These are phyloP conservation scores for Microcyclospora pomicola DNA, from an alignment of 2,329 filamentous ascomycete species.

Conservation along the genomic window DNA sequence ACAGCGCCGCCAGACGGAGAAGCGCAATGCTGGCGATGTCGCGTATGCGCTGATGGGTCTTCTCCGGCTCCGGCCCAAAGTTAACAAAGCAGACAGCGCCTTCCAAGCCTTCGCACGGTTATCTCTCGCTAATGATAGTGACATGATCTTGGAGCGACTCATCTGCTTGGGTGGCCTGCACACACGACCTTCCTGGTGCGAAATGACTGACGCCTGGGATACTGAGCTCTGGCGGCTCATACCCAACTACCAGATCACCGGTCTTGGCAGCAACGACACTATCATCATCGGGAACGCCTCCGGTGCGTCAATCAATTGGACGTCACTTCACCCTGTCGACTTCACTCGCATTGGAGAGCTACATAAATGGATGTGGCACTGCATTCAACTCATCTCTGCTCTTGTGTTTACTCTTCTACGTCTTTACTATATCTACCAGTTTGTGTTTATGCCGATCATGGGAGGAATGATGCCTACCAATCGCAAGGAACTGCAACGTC, in stretches of 20 bases:
- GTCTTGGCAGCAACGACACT: constrained; percentile 29
- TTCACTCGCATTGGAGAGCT: too few relatives aligned
- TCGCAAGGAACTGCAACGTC: too few relatives aligned
- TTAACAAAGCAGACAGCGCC: constrained; percentile 26
- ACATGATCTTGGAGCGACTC: constrained; percentile 32
- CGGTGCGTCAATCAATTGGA: too few relatives aligned
- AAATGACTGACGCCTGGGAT: constrained; percentile 28
- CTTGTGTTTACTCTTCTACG: too few relatives aligned
- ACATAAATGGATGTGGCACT: too few relatives aligned
- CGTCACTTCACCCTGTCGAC: too few relatives aligned
- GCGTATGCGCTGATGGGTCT: constrained; percentile 37
- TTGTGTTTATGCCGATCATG: too few relatives aligned
- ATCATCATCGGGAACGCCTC: constrained; percentile 17
- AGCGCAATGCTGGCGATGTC: constrained; percentile 28
- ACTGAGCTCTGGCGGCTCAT: constrained; percentile 34
- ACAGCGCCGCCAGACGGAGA: constrained; percentile 23
- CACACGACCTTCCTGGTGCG: constrained; percentile 26
- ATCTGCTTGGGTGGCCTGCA: constrained; percentile 29
- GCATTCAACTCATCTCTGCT: too few relatives aligned
- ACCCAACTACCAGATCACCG: constrained; percentile 28
- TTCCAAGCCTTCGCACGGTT: constrained; percentile 37
- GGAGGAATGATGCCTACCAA: too few relatives aligned
- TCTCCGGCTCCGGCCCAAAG: constrained; percentile 26
- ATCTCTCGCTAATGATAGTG: constrained; percentile 33
- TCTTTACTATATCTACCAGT: too few relatives aligned